phyloP scores from a whole-genome alignment of 768 basidiomycete genomes.

The Dacryopinax spathularia region DNA sequence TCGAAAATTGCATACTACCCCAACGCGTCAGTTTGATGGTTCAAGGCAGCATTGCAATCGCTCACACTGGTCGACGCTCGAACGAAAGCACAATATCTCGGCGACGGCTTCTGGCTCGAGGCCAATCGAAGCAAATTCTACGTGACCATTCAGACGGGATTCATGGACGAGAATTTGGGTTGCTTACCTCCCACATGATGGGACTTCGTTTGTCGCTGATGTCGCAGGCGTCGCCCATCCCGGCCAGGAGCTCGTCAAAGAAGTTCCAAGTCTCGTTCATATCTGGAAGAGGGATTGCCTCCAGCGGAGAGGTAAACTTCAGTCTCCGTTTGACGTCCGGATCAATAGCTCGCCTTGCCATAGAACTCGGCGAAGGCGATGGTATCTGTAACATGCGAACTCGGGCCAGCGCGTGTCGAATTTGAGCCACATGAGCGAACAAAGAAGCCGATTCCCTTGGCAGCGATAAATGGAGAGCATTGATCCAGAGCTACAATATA shows the following conservation, averaged over 20 bases:
- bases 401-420: not conserved
- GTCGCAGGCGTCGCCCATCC: slow-evolving; percentile 9
- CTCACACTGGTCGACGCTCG: not conserved
- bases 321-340: slow-evolving; percentile 15
- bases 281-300: slow-evolving; percentile 11
- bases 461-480: slow-evolving; percentile 10
- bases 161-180: not conserved
- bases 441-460: not conserved
- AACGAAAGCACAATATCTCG: not conserved
- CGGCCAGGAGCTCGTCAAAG: slow-evolving; percentile 12
- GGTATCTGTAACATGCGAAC: slow-evolving; percentile 3
- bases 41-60: not conserved
- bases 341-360: slow-evolving; percentile 17
- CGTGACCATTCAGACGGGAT: not conserved
- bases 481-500: slow-evolving; percentile 9
- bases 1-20: not conserved
- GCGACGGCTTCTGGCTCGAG: not conserved
- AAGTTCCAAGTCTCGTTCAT: slow-evolving; percentile 8
- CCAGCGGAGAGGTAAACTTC: slow-evolving; percentile 22
- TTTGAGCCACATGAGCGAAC: not conserved
- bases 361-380: slow-evolving; percentile 3
- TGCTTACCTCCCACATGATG: slow-evolving; percentile 1
- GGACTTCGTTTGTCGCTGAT: not conserved
- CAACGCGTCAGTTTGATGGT: not conserved
- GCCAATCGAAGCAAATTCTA: not conserved